Evolutionary conservation across 176 grass and related monocot genomes (phyloP), one percentile per base, ranked within the genome.

Genomic region (Sorghum bicolor): DNA sequence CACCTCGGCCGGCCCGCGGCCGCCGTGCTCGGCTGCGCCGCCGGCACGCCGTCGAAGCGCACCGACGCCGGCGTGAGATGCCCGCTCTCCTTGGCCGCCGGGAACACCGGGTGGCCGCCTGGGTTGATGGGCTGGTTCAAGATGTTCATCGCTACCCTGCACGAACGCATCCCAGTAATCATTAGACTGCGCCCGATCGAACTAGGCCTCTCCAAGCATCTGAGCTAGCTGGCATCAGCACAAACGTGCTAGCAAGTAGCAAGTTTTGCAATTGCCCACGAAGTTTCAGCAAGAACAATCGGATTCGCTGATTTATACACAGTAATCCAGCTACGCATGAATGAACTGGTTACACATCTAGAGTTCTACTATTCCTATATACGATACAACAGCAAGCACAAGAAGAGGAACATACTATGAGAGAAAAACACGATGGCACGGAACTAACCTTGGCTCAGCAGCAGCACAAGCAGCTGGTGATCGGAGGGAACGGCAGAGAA

Each of bases 111-210:
- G 69, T 90, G 88, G 44, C 87, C 83, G 20, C 73, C 72, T 6
- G 75, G 74, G 88, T 47, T 74, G 72, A 92, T 88, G 5, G 93
- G 89, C 52, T 92, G 89, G 67, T 94, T 92, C 66, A 94, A 70
- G 83, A 94, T 92, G 84, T 84, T 96, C 96, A 96, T 99, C 92
- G 83, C 63, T 64, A 2, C 12, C 26, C 71, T 87, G 85, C 79
- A 82, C 0, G 9, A 34, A 34, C 22, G 5, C 47, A 29, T 70
- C 8, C 14, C 47, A 1, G 33, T 0, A 28, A 57, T 20, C 79
- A 81, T 47, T 26, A 19, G 73, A 32, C 24, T 10, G 30, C 67
- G 3, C n/a, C n/a, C 17, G 29, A 33, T 29, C 17, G 28, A 7
- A 24, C 8, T 3, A 15, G 17, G 43, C 17, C 38, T n/a, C 40